Conservation (phyloP, 768 basidiomycete genomes). For the Boletus patriciae region DNA sequence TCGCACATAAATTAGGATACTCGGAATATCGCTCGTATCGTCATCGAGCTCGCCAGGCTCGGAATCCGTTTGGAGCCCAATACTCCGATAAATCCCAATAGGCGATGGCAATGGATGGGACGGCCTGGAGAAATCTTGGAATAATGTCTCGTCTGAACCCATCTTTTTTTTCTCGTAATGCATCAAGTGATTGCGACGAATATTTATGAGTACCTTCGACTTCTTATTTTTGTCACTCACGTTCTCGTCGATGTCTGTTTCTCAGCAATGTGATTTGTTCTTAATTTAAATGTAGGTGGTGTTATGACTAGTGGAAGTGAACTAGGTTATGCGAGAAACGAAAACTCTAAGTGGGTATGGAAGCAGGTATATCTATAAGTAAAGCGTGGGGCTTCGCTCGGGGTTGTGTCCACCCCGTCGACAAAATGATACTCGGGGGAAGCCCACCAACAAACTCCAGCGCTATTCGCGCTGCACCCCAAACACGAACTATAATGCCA, state of each 20-base stretch:
- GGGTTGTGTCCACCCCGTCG: too few species aligned
- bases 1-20: constrained; percentile 60
- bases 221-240: not conserved
- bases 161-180: constrained; percentile 13
- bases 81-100: constrained; percentile 59
- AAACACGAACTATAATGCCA: not conserved
- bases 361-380: not conserved
- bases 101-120: constrained; percentile 88
- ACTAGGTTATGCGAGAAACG: not conserved
- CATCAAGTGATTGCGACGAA: not conserved
- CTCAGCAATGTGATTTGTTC: constrained; percentile 2
- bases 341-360: not conserved
- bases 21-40: constrained; percentile 82
- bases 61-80: constrained; percentile 73
- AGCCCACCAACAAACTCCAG: constrained; percentile 12
- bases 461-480: constrained; percentile 3
- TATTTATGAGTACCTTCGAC: not conserved
- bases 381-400: too few species aligned
- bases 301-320: not conserved
- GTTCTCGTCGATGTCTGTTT: not conserved
- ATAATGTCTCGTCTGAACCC: constrained; percentile 26
- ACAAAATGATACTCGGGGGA: constrained; percentile 10
- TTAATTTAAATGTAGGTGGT: not conserved
- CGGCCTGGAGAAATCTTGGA: constrained; percentile 67
- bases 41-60: constrained; percentile 72